Evolutionary conservation across 495 filamentous ascomycete genomes (phyloP).

Genomic region (Corynascus novoguineensis): DNA sequence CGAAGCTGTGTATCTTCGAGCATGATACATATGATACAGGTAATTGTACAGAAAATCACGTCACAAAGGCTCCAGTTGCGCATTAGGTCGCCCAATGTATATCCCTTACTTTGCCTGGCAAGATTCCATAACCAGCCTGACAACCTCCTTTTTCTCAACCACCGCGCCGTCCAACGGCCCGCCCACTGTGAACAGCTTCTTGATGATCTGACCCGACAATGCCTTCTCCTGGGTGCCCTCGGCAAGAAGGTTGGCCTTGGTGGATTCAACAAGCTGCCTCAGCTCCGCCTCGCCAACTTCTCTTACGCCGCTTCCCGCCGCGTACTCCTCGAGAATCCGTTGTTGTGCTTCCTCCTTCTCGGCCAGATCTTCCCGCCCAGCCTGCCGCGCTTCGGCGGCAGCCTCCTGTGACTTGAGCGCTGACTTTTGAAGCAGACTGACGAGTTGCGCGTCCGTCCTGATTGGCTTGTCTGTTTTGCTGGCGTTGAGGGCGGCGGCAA

Average conservation of each 20-base stretch:
- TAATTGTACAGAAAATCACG: not conserved
- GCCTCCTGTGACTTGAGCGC: slow-evolving; percentile 37
- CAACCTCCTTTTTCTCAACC: slow-evolving; percentile 33
- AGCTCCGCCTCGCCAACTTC: slow-evolving; percentile 40
- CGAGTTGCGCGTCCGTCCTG: slow-evolving; percentile 51
- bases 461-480: slow-evolving; percentile 52
- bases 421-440: slow-evolving; percentile 47
- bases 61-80: not conserved
- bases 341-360: slow-evolving; percentile 50
- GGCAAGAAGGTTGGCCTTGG: slow-evolving; percentile 31
- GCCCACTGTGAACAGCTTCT: slow-evolving; percentile 29
- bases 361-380: slow-evolving; percentile 49
- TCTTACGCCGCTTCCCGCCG: slow-evolving; percentile 38
- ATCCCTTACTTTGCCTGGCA: slow-evolving; percentile 3
- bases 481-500: slow-evolving; percentile 51
- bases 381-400: slow-evolving; percentile 42
- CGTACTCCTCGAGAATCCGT: slow-evolving; percentile 46
- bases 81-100: not conserved
- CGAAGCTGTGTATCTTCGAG: not conserved
- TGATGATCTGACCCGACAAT: slow-evolving; percentile 33
- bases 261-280: slow-evolving; percentile 28
- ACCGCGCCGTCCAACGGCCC: slow-evolving; percentile 37
- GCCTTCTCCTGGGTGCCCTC: slow-evolving; percentile 23
- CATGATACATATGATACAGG: slow-evolving; percentile 3
- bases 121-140: slow-evolving; percentile 31